These are phyloP conservation scores for Poa pratensis DNA, from an alignment of 176 grass and related monocot genomes.

Conservation along the genomic window DNA sequence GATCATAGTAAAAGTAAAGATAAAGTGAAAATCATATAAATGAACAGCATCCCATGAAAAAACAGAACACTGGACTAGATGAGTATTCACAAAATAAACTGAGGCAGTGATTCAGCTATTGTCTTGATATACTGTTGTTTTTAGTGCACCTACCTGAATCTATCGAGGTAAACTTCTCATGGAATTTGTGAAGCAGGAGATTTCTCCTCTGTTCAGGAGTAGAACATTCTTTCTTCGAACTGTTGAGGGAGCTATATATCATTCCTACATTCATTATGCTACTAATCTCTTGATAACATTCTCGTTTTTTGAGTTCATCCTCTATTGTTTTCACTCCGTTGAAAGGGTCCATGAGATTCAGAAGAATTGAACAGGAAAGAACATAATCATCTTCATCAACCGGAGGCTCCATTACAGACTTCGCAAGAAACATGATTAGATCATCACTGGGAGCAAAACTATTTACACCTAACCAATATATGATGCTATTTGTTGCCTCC, in stretches of 20 bases:
- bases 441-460: slow-evolving; percentile 75
- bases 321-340: slow-evolving; percentile 88
- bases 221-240: slow-evolving; percentile 80
- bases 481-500: slow-evolving; percentile 63
- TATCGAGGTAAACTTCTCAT: slow-evolving; percentile 73
- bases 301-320: slow-evolving; percentile 76
- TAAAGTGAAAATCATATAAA: slow-evolving; percentile 28
- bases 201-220: slow-evolving; percentile 85
- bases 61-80: slow-evolving; percentile 21
- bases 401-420: slow-evolving; percentile 72
- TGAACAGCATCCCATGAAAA: slow-evolving; percentile 28
- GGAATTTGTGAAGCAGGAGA: slow-evolving; percentile 79
- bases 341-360: slow-evolving; percentile 93
- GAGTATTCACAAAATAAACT: slow-evolving; percentile 33
- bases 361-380: slow-evolving; percentile 72
- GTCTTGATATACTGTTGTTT: slow-evolving; percentile 28
- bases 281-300: slow-evolving; percentile 81
- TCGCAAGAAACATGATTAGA: slow-evolving; percentile 76
- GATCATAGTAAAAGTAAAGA: slow-evolving; percentile 48
- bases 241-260: slow-evolving; percentile 89
- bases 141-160: slow-evolving; percentile 67
- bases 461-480: slow-evolving; percentile 75
- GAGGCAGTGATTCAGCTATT: background rate
- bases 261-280: slow-evolving; percentile 92
- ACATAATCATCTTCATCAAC: slow-evolving; percentile 73